A percentile compares a stretch with the other conserved stretches of the same genome.
Conservation (phyloP, 2,329 filamentous ascomycete species). For the Malbranchea zuffiana region DNA sequence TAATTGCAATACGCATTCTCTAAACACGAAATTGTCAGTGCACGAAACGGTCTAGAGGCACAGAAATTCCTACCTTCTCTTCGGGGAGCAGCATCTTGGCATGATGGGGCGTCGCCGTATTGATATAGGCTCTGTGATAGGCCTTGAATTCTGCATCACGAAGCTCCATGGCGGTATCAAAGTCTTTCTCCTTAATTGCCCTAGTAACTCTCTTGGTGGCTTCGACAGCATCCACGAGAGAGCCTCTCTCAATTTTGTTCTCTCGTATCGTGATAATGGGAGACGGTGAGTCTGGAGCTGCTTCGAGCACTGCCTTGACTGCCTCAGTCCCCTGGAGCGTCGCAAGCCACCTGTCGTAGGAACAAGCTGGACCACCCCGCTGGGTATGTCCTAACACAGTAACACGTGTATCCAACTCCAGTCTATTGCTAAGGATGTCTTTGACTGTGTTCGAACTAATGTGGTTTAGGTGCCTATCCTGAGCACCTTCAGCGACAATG, state of each 20-base stretch:
- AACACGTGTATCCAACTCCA: slow-evolving; percentile 81
- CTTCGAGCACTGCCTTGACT: slow-evolving; percentile 80
- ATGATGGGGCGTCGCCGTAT: slow-evolving; percentile 74
- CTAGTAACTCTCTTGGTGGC: slow-evolving; percentile 75
- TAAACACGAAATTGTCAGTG: slow-evolving; percentile 32
- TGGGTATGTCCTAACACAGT: slow-evolving; percentile 97
- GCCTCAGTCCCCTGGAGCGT: slow-evolving; percentile 92
- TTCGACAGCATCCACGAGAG: slow-evolving; percentile 76
- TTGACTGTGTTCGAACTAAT: slow-evolving; percentile 76
- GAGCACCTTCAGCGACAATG: slow-evolving; percentile 90
- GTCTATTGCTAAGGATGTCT: slow-evolving; percentile 68
- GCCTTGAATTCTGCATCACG: slow-evolving; percentile 90
- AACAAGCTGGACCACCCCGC: slow-evolving; percentile 80
- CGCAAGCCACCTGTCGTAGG: slow-evolving; percentile 86
- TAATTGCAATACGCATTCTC: slow-evolving; percentile 87
- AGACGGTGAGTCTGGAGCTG: slow-evolving; percentile 77
- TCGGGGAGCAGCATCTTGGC: slow-evolving; percentile 56
- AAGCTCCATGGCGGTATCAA: slow-evolving; percentile 73
- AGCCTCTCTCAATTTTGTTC: slow-evolving; percentile 90
- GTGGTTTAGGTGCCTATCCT: slow-evolving; percentile 71
- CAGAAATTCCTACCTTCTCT: slow-evolving; percentile 49
- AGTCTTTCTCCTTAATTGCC: slow-evolving; percentile 75
- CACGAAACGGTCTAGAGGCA: background rate
- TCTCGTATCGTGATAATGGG: slow-evolving; percentile 94
- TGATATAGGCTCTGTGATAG: slow-evolving; percentile 80